Evolutionary conservation across 495 filamentous ascomycete genomes (phyloP).

Genomic region (Beverwykella pulmonaria): DNA sequence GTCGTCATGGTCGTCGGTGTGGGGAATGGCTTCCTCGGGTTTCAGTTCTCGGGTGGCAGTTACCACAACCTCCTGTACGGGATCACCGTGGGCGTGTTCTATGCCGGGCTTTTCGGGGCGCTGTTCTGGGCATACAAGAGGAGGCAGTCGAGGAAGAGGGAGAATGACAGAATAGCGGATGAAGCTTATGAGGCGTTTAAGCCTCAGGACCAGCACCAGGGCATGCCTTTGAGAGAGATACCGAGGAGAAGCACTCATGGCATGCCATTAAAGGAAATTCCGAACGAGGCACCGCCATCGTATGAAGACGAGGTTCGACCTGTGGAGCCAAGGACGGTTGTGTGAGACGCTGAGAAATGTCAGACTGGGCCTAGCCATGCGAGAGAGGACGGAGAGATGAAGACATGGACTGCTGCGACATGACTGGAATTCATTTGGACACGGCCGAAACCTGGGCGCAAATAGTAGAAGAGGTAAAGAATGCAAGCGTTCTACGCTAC

Average conservation of each 20-base stretch:
- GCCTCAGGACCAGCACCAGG: neutral
- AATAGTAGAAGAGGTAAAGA: too few species aligned
- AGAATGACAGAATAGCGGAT: neutral
- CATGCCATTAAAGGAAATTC: neutral
- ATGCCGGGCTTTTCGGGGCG: neutral
- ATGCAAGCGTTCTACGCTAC: too few species aligned
- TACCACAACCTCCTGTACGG: conserved; percentile 31
- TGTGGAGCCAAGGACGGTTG: neutral
- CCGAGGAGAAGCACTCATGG: neutral
- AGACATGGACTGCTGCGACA: too few species aligned
- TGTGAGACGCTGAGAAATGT: neutral
- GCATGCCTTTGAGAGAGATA: neutral
- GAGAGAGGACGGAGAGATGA: too few species aligned
- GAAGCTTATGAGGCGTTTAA: conserved; percentile 20
- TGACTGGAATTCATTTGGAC: too few species aligned
- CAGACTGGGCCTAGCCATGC: neutral
- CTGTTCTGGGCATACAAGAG: conserved; percentile 17
- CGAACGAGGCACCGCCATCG: neutral
- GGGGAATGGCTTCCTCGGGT: conserved; percentile 54
- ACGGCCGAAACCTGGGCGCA: too few species aligned
- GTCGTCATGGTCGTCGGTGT: conserved; percentile 55
- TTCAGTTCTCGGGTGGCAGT: conserved; percentile 36
- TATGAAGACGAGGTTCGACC: neutral
- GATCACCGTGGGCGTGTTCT: conserved; percentile 20
- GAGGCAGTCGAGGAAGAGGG: conserved; percentile 1